These are phyloP conservation scores for Melanomma pulvis-pyrius DNA, from an alignment of 495 filamentous ascomycete species.

Conservation along the genomic window DNA sequence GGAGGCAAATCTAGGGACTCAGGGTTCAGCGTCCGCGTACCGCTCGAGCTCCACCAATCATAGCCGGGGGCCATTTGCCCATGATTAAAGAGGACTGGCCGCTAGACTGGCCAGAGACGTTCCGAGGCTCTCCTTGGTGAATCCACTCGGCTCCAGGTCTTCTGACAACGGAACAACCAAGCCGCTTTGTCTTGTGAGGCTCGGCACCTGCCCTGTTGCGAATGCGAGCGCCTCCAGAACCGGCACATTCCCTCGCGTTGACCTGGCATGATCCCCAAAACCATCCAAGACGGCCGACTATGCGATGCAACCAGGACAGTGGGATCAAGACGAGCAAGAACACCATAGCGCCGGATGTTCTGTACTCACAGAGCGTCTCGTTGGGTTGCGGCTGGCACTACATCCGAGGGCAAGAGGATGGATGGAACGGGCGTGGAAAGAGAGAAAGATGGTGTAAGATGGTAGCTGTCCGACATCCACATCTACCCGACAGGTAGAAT, in stretches of 20 bases:
- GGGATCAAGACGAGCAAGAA: too few species aligned
- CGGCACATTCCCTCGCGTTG: background rate
- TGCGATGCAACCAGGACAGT: too few species aligned
- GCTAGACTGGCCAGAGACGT: background rate
- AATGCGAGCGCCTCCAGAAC: background rate
- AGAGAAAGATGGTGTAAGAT: too few species aligned
- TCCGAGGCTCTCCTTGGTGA: background rate
- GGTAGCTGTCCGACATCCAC: too few species aligned
- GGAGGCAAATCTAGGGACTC: constrained; percentile 1
- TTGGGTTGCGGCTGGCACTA: too few species aligned
- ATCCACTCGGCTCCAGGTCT: background rate
- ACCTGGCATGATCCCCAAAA: background rate
- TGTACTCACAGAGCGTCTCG: too few species aligned
- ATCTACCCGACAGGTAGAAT: too few species aligned
- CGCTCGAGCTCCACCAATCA: background rate
- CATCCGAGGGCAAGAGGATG: too few species aligned
- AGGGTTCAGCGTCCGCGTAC: background rate
- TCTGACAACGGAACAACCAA: background rate
- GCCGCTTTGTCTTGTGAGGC: background rate
- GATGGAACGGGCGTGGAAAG: too few species aligned
- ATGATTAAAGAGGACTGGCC: background rate
- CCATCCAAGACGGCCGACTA: too few species aligned
- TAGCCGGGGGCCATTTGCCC: background rate
- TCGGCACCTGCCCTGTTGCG: background rate
- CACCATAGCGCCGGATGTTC: too few species aligned